Evolutionary conservation across 768 basidiomycete species (phyloP), one percentile per base, ranked within the genome.

Genomic region (Russula sp.): DNA sequence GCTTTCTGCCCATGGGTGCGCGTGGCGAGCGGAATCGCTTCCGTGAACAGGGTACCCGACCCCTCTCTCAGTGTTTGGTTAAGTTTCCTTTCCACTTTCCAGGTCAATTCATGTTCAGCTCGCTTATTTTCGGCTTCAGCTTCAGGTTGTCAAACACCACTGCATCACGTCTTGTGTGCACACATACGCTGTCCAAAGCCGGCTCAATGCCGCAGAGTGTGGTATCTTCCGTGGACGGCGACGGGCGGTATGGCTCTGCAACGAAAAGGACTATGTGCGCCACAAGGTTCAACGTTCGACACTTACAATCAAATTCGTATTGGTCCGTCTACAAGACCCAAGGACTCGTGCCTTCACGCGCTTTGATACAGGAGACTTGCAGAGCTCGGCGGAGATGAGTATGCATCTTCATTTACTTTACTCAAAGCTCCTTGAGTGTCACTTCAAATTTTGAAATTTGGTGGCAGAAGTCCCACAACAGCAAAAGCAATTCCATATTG

Each of bases 1-100:
- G 67, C 56, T 73, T 73, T 55, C 71, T 73, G 16, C 62, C 58
- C 65, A 67, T 69, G 52, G 34, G 30, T 44, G 62, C 40, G 59
- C 28, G 63, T 65, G 28, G 28, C 9, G 26, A 11, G 48, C 38
- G 38, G 38, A 38, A 18, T 18, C 1, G 38, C 5, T 46, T 46
- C 20, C 44, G 44, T 7, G 44, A 56, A 44, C n/a, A 20, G 1
- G 48, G 5, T 18, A 26, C 13, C 28, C n/a, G 3, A 8, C 50
- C 48, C 24, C 24, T 49, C 48, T 50, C 14, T 16, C 5, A 50
- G 14, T n/a, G n/a, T 16, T 26, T 14, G 14, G 24, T 26, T 38
- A 38, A 38, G 38, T 18, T n/a, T n/a, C n/a, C n/a, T n/a, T n/a
- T n/a, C n/a, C n/a, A n/a, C n/a, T n/a, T n/a, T 18, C 38, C 38